Conservation (phyloP, 164 flowering plant genomes). For the Akebia trifoliata region DNA sequence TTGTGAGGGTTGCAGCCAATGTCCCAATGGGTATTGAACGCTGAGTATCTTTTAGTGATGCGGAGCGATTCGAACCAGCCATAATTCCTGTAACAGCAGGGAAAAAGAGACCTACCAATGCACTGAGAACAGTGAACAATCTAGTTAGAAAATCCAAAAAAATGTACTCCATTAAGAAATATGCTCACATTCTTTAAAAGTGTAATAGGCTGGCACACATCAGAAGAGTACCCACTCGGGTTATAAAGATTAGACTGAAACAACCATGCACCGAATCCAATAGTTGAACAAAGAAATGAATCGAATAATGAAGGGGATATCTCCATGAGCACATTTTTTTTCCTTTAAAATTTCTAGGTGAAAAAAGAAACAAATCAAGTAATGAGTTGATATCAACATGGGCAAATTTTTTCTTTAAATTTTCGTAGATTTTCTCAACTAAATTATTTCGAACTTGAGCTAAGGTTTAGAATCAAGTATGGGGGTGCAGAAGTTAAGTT, state of each 20-base stretch:
- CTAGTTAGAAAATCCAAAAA: constrained; percentile 11
- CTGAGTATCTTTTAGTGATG: constrained; percentile 93
- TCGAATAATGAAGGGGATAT: background rate
- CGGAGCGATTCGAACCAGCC: constrained; percentile 99
- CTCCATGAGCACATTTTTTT: background rate
- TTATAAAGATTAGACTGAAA: background rate
- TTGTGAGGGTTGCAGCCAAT: constrained; percentile 81
- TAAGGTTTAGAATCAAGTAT: too few relatives aligned
- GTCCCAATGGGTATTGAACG: constrained; percentile 97
- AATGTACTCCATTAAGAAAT: background rate
- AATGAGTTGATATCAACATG: too few relatives aligned
- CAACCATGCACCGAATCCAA: background rate
- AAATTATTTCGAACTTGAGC: too few relatives aligned
- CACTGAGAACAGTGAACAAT: constrained; percentile 46
- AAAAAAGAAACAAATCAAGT: background rate
- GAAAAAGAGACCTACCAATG: constrained; percentile 95
- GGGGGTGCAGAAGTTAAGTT: too few relatives aligned
- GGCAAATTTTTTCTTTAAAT: too few relatives aligned
- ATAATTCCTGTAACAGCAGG: constrained; percentile 99
- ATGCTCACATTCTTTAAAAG: background rate
- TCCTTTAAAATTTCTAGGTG: background rate
- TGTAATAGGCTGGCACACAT: background rate
- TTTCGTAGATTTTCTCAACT: too few relatives aligned
- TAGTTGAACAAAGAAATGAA: background rate
- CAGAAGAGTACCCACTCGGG: background rate